A percentile compares a stretch with the other conserved stretches of the same genome.
Evolutionary conservation across 441 rosid genomes (phyloP).

Genomic region (Arabidopsis hybrid): DNA sequence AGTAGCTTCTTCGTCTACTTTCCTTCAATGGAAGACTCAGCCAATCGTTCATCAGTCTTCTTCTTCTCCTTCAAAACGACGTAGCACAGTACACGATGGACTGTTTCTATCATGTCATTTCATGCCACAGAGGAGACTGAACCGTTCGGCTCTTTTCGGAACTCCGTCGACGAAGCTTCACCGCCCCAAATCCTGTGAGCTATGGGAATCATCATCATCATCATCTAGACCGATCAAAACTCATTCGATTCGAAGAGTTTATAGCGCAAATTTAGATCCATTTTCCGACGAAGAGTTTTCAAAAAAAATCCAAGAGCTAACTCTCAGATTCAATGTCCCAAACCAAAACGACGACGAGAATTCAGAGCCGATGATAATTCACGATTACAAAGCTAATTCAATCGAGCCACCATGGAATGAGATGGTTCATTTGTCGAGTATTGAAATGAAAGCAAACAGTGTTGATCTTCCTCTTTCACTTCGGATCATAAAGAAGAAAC

Average conservation of each 20-base stretch:
- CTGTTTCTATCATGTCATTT: no score
- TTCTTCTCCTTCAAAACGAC: no score
- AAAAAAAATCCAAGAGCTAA: slow-evolving; percentile 58
- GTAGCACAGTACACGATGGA: no score
- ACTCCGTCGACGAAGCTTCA: slow-evolving; percentile 43
- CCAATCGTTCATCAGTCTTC: no score
- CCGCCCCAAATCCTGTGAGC: slow-evolving; percentile 53
- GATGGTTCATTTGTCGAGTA: no score
- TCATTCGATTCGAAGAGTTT: slow-evolving; percentile 48
- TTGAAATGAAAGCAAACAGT: no score
- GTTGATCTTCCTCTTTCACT: no score
- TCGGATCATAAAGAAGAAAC: no score
- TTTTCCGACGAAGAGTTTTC: slow-evolving; percentile 74
- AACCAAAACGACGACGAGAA: no score
- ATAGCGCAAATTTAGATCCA: slow-evolving; percentile 60
- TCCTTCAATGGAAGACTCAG: slow-evolving; percentile 61
- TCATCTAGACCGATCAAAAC: slow-evolving; percentile 38
- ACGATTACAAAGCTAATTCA: no score
- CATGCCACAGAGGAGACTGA: slow-evolving; percentile 58
- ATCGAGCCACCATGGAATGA: no score
- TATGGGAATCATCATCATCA: slow-evolving; percentile 40
- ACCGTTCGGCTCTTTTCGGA: slow-evolving; percentile 57
- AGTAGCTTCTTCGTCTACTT: slow-evolving; percentile 54
- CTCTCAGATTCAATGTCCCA: slow-evolving; percentile 61
- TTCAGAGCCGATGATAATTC: no score